A percentile compares a stretch with the other conserved stretches of the same genome.
phyloP scores from a whole-genome alignment of 2,329 filamentous ascomycete species.

The Cercospora berteroae region DNA sequence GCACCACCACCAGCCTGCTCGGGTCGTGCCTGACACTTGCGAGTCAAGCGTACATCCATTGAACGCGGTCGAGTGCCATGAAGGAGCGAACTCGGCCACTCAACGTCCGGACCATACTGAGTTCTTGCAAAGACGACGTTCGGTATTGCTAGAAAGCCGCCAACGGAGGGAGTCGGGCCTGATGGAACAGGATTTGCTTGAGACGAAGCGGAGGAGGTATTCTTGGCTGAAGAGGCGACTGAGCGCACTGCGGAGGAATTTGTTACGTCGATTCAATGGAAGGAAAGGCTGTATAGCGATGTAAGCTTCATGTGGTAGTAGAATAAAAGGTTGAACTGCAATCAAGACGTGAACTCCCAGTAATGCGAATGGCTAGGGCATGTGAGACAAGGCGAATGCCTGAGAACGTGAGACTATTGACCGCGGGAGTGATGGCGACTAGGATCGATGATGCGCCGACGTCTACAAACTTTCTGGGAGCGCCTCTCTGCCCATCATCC shows the following conservation, averaged over 20 bases:
- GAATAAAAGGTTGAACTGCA: not conserved
- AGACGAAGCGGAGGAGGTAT: not conserved
- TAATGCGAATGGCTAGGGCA: not conserved
- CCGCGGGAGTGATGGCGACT: not conserved
- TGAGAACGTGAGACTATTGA: not conserved
- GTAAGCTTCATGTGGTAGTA: not conserved
- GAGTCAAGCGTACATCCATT: not conserved
- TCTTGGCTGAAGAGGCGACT: not conserved
- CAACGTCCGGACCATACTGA: not conserved
- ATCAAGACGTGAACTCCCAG: not conserved
- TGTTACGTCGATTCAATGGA: not conserved
- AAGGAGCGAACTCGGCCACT: not conserved
- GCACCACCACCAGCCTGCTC: not conserved
- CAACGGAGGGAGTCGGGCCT: not conserved
- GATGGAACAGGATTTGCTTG: slow-evolving; percentile 1
- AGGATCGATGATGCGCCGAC: slow-evolving; percentile 3
- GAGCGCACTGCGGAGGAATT: not conserved
- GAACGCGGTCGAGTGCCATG: not conserved
- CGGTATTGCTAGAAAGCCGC: not conserved
- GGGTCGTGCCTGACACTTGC: not conserved
- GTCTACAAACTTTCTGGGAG: slow-evolving; percentile 3
- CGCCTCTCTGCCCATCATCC: not conserved
- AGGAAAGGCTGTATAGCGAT: not conserved
- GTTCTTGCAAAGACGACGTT: not conserved
- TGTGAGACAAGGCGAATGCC: not conserved